Conservation (phyloP, 176 grass and related monocot species). For the Canna indica region DNA sequence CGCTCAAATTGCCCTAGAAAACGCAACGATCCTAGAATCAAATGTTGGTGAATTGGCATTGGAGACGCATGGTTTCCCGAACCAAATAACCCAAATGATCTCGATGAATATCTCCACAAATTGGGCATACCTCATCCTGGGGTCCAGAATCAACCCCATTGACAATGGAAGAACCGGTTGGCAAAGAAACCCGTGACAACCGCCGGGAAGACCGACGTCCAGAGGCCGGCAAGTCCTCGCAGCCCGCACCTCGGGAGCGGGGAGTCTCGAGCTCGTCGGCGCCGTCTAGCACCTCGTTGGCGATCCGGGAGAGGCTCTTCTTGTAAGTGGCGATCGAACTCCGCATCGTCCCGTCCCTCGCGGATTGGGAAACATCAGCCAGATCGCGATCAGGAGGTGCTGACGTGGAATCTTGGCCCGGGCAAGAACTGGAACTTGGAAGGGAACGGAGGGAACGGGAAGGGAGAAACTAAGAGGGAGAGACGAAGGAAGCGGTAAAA, state of each 20-base stretch:
- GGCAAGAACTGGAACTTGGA: not conserved
- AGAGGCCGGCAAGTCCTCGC: not conserved
- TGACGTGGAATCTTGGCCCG: not conserved
- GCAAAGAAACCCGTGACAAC: not conserved
- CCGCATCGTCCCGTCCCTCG: slow-evolving; percentile 30
- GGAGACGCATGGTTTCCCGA: not conserved
- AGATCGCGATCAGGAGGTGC: not conserved
- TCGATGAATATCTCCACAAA: no score
- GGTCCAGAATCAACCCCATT: slow-evolving; percentile 30
- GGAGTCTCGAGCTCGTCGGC: slow-evolving; percentile 36
- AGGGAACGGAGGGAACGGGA: no score
- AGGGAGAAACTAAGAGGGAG: not conserved
- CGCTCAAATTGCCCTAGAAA: not conserved
- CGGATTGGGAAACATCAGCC: not conserved
- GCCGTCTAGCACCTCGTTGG: slow-evolving; percentile 58
- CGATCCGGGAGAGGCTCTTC: slow-evolving; percentile 81
- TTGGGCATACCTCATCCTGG: slow-evolving; percentile 39
- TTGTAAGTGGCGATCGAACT: slow-evolving; percentile 72
- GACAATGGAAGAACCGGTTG: slow-evolving; percentile 16
- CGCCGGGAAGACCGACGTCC: slow-evolving; percentile 29
- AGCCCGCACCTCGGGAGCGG: not conserved
- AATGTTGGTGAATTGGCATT: not conserved
- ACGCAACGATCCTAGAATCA: not conserved
- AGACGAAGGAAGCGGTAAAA: not conserved
- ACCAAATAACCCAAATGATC: no score